Base-by-base conservation (phyloP, 352 stramenopile genomes). In the Globisporangium barbulae region DNA sequence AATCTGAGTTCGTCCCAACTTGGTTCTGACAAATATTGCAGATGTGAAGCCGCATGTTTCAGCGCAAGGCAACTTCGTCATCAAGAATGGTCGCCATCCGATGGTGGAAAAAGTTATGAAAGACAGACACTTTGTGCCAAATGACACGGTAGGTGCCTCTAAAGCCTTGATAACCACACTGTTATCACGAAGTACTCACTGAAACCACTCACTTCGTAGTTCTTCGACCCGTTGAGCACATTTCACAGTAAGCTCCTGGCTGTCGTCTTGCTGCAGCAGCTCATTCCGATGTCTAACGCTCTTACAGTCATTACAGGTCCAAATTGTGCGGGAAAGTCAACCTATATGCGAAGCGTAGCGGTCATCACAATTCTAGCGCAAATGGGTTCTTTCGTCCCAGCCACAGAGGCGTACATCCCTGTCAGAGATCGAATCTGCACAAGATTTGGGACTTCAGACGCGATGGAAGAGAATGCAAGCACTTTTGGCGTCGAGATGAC, bases 381-480 rank as follows among this genome's bases (percentile, higher is more conserved):
- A 53, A 96, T 97, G 79, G 93, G 93, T 19, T 92, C 83, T 49
- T 97, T 91, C 45, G 91, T 98, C 12, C 92, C 93, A 13, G 92
- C 92, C 35, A 72, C 76, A 25, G 74, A 88, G 37, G 92, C 90
- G 12, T 70, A 69, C 22, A 89, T 98, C 65, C 87, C 91, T 12
- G 71, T 98, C 61, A 73, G 88, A 35, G 85, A 97, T 66, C 77
- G 90, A 2, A 91, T 98, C n/a, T 89, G 96, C 50, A 97, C 93
- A 13, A 78, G 92, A 53, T 95, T 98, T 47, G 91, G 90, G 10
- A 98, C 91, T 7, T 92, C 87, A 3, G 93, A 98, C 54, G 90
- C 97, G 59, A 96, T 98, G 82, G 92, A 98, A 74, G 89, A 96
- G 67, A 98, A 97, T 65, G 72, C 92, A 19, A 97, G 89, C 56